Evolutionary conservation across 2,329 filamentous ascomycete species (phyloP).

Genomic region (Dothistroma septosporum): DNA sequence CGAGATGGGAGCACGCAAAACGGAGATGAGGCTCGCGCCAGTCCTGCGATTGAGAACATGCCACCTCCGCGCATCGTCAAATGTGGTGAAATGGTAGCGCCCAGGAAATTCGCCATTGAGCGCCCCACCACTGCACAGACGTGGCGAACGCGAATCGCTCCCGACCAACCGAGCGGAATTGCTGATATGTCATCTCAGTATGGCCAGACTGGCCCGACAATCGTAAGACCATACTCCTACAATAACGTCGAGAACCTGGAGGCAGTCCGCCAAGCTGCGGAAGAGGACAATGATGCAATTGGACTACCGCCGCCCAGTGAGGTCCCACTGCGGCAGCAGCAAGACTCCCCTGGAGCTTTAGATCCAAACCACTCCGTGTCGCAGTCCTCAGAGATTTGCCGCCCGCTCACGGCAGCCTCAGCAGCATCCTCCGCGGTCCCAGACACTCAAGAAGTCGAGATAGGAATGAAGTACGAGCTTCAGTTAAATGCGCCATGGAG

Average conservation of each 20-base stretch:
- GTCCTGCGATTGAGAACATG: neutral
- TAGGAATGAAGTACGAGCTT: neutral
- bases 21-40: neutral
- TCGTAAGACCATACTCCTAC: conserved; percentile 13
- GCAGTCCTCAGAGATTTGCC: conserved; percentile 1
- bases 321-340: neutral
- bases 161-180: conserved; percentile 11
- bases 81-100: neutral
- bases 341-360: conserved; percentile 6
- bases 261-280: conserved; percentile 10
- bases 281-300: conserved; percentile 2
- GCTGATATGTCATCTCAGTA: conserved; percentile 2
- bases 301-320: neutral
- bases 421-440: neutral
- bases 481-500: neutral
- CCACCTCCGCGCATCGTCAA: neutral
- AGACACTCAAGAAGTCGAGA: neutral
- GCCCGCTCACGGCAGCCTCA: conserved; percentile 2
- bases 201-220: conserved; percentile 3
- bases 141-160: conserved; percentile 8
- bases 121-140: neutral
- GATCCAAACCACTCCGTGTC: neutral
- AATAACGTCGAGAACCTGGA: conserved; percentile 7
- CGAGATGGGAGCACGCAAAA: neutral
- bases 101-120: neutral